phyloP scores from a whole-genome alignment of 2,329 filamentous ascomycete species.

The Aspergillus piperis region DNA sequence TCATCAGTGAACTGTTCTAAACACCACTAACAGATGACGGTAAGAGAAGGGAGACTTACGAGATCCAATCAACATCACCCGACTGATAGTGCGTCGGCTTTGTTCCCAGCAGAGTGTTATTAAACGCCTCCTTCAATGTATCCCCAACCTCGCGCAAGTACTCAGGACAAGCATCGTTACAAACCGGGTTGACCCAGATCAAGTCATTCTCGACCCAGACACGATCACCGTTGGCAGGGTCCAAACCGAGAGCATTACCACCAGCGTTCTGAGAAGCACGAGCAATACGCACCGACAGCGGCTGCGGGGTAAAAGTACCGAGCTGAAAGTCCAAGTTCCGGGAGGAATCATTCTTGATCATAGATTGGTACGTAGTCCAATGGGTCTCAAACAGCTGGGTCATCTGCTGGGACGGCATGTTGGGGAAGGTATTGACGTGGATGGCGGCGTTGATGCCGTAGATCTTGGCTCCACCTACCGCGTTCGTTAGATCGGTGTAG shows the following conservation, averaged over 20 bases:
- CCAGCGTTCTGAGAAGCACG: neutral
- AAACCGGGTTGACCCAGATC: slow-evolving; percentile 10
- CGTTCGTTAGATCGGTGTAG: slow-evolving; percentile 10
- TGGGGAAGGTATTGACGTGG: slow-evolving; percentile 14
- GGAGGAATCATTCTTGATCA: slow-evolving; percentile 8
- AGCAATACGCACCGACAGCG: slow-evolving; percentile 10
- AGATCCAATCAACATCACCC: slow-evolving; percentile 7
- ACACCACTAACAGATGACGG: neutral
- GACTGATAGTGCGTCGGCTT: slow-evolving; percentile 9
- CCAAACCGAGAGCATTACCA: slow-evolving; percentile 12
- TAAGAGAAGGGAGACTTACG: neutral
- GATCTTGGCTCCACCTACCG: slow-evolving; percentile 14
- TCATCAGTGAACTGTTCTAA: neutral
- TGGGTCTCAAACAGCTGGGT: slow-evolving; percentile 6
- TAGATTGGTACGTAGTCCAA: slow-evolving; percentile 10
- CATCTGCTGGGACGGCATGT: slow-evolving; percentile 6
- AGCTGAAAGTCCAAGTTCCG: slow-evolving; percentile 6
- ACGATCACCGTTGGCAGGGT: slow-evolving; percentile 12
- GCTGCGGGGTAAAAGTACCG: slow-evolving; percentile 13
- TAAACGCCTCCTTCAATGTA: neutral
- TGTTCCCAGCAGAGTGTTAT: neutral
- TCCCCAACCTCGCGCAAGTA: slow-evolving; percentile 11
- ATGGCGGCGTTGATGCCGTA: slow-evolving; percentile 13
- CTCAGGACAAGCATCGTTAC: slow-evolving; percentile 10
- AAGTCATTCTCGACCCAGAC: slow-evolving; percentile 17